phyloP scores from a whole-genome alignment of 805 yeast species.

The Candida vaughaniae region DNA sequence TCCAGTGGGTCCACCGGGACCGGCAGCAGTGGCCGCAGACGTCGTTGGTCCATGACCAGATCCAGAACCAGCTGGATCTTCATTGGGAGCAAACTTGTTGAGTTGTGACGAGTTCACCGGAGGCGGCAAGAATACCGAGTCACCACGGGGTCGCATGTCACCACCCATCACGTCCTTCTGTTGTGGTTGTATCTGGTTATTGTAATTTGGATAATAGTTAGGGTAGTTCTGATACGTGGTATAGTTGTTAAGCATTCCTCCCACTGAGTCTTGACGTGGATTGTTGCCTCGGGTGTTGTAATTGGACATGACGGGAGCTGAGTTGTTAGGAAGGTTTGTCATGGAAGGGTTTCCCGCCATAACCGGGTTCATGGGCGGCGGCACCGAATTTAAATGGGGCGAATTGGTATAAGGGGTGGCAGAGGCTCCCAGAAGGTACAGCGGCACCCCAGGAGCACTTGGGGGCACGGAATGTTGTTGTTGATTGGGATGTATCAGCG shows the following conservation, averaged over 20 bases:
- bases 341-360: too few relatives aligned
- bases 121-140: slow-evolving; percentile 39
- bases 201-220: slow-evolving; percentile 2
- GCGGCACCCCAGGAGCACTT: too few relatives aligned
- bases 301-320: slow-evolving; percentile 1
- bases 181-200: neutral
- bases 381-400: neutral
- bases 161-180: neutral
- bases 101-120: slow-evolving; percentile 17
- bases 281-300: neutral
- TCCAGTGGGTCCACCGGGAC: slow-evolving; percentile 1
- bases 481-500: neutral
- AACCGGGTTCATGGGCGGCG: too few relatives aligned
- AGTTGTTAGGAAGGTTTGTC: too few relatives aligned
- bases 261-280: slow-evolving; percentile 13
- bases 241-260: slow-evolving; percentile 7
- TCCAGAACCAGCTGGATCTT: slow-evolving; percentile 14
- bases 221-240: slow-evolving; percentile 6
- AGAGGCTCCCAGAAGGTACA: neutral
- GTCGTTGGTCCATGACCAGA: too few relatives aligned
- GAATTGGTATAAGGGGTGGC: neutral
- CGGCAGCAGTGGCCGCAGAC: too few relatives aligned
- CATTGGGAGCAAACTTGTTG: slow-evolving; percentile 1
- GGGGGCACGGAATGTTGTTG: too few relatives aligned
- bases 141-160: slow-evolving; percentile 32